These are phyloP conservation scores for Aphanoascus verrucosus DNA, from an alignment of 2,329 filamentous ascomycete genomes.

Conservation along the genomic window DNA sequence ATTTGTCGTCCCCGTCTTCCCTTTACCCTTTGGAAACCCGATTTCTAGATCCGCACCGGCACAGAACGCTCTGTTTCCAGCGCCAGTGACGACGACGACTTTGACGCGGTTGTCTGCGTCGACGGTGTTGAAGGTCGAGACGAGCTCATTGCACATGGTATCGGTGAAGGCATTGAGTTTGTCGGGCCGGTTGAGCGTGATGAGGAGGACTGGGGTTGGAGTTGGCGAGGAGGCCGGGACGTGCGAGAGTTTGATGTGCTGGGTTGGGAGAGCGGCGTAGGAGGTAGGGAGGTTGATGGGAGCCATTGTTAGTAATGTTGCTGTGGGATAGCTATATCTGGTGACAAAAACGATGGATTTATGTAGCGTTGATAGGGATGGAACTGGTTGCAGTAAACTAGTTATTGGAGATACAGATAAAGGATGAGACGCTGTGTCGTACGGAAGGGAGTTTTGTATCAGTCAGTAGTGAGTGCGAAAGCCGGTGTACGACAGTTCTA, in stretches of 20 bases:
- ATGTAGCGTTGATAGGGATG: not conserved
- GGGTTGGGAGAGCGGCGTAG: constrained; percentile 26
- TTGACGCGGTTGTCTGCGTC: constrained; percentile 47
- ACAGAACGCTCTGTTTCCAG: constrained; percentile 41
- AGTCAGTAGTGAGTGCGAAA: too few relatives aligned
- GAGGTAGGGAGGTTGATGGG: constrained; percentile 22
- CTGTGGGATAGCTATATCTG: not conserved
- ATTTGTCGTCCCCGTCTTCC: constrained; percentile 14
- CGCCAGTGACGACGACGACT: constrained; percentile 45
- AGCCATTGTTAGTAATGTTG: constrained; percentile 1
- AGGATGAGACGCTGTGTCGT: too few relatives aligned
- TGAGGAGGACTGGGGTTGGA: constrained; percentile 38
- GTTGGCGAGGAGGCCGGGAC: constrained; percentile 38
- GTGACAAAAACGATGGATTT: not conserved
- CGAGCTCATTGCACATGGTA: constrained; percentile 40
- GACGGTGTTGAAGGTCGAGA: constrained; percentile 36
- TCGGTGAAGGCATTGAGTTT: constrained; percentile 51
- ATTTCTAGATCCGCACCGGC: constrained; percentile 48
- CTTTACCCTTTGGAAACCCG: constrained; percentile 32
- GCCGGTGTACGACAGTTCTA: too few relatives aligned
- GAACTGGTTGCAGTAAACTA: too few relatives aligned
- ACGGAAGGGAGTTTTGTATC: too few relatives aligned
- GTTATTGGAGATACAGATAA: too few relatives aligned
- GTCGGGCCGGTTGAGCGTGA: constrained; percentile 45
- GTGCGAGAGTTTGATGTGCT: constrained; percentile 30